phyloP scores from a whole-genome alignment of 176 grass and related monocot species.

The Pontederia paniculata region DNA sequence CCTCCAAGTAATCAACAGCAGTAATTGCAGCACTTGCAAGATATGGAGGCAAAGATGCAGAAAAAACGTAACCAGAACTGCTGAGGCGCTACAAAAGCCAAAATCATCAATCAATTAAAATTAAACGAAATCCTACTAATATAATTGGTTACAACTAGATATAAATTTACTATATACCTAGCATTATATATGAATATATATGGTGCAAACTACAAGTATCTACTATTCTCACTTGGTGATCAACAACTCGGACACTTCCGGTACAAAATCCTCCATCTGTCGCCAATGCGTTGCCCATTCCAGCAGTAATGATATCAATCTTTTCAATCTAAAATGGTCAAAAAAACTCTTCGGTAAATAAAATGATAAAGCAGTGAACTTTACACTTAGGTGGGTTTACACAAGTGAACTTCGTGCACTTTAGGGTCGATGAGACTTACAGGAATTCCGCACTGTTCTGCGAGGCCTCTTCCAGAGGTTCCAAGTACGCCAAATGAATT shows the following conservation, averaged over 20 bases:
- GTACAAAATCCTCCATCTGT: slow-evolving; percentile 95
- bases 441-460: slow-evolving; percentile 72
- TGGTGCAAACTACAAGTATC: slow-evolving; percentile 1
- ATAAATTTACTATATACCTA: too few species aligned
- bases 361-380: too few species aligned
- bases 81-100: slow-evolving; percentile 63
- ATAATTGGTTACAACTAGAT: slow-evolving; percentile 2
- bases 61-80: slow-evolving; percentile 92
- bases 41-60: slow-evolving; percentile 90
- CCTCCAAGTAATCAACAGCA: slow-evolving; percentile 77
- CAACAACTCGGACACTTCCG: slow-evolving; percentile 84
- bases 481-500: slow-evolving; percentile 98
- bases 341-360: too few species aligned
- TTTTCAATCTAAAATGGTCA: slow-evolving; percentile 64
- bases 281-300: slow-evolving; percentile 90
- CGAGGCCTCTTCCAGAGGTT: slow-evolving; percentile 77
- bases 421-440: slow-evolving; percentile 23
- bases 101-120: slow-evolving; percentile 22
- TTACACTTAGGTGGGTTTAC: too few species aligned
- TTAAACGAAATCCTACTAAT: too few species aligned
- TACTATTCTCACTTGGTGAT: slow-evolving; percentile 75
- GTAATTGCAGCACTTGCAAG: slow-evolving; percentile 82
- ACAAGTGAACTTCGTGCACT: too few species aligned
- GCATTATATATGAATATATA: too few species aligned
- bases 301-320: slow-evolving; percentile 97